Percentiles rank a stretch among this genome's conserved stretches.
Conservation (phyloP, 768 basidiomycete genomes). For the Crassisporium funariophilum region DNA sequence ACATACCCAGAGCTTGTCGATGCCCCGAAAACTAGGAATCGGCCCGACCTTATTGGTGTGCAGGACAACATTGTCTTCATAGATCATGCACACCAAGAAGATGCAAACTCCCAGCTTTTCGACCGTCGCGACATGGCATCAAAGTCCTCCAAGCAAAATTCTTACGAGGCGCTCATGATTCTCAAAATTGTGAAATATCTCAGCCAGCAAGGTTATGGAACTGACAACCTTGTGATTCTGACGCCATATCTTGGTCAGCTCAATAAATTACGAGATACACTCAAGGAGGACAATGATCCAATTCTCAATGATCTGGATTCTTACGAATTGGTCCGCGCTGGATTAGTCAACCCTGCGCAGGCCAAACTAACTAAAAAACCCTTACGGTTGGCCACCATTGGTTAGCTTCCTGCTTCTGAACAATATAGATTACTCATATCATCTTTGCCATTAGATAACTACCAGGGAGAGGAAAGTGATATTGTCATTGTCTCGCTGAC, state of each 20-base stretch:
- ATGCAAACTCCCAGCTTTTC: slow-evolving; percentile 38
- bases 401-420: slow-evolving; percentile 31
- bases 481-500: slow-evolving; percentile 66
- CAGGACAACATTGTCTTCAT: slow-evolving; percentile 65
- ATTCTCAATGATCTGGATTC: slow-evolving; percentile 66
- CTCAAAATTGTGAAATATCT: slow-evolving; percentile 67
- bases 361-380: slow-evolving; percentile 44
- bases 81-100: slow-evolving; percentile 57
- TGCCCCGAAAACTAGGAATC: slow-evolving; percentile 47
- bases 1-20: slow-evolving; percentile 69
- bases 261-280: slow-evolving; percentile 44
- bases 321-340: slow-evolving; percentile 57
- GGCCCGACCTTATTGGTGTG: slow-evolving; percentile 56
- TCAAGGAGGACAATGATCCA: slow-evolving; percentile 55
- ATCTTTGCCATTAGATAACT: slow-evolving; percentile 53
- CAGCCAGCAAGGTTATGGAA: slow-evolving; percentile 66
- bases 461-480: slow-evolving; percentile 76
- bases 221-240: slow-evolving; percentile 61
- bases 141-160: slow-evolving; percentile 61
- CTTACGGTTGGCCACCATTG: slow-evolving; percentile 66
- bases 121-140: slow-evolving; percentile 52
- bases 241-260: slow-evolving; percentile 75
- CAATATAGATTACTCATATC: not conserved
- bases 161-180: slow-evolving; percentile 61
- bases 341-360: slow-evolving; percentile 43